A percentile compares a stretch with the other conserved stretches of the same genome.
Conservation (phyloP, 2,329 filamentous ascomycete genomes). For the Ophiocordyceps robertsii region DNA sequence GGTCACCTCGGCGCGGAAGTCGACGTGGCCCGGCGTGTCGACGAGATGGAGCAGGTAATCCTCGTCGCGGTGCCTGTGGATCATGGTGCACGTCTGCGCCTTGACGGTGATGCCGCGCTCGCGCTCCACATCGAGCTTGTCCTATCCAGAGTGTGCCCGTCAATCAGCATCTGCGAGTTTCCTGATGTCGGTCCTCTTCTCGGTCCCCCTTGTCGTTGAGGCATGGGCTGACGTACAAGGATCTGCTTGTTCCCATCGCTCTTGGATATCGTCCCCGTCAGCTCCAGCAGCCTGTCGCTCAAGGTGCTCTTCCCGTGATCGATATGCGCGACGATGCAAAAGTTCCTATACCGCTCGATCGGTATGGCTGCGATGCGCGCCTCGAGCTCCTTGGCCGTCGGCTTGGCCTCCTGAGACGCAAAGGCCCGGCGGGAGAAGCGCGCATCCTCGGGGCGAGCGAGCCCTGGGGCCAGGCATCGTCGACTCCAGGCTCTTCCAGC, state of each 20-base stretch:
- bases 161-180: slow-evolving; percentile 5
- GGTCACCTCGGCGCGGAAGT: slow-evolving; percentile 93
- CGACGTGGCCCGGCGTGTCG: slow-evolving; percentile 93
- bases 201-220: background rate
- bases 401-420: slow-evolving; percentile 10
- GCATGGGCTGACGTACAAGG: slow-evolving; percentile 28
- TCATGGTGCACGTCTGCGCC: slow-evolving; percentile 96
- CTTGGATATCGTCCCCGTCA: slow-evolving; percentile 82
- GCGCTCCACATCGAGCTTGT: slow-evolving; percentile 92
- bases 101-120: slow-evolving; percentile 97
- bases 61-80: slow-evolving; percentile 72
- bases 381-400: slow-evolving; percentile 20
- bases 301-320: slow-evolving; percentile 98
- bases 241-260: slow-evolving; percentile 84
- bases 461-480: slow-evolving; percentile 13
- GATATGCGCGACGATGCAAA: slow-evolving; percentile 97
- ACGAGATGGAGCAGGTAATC: slow-evolving; percentile 94
- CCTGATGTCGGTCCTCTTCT: background rate
- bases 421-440: slow-evolving; percentile 4
- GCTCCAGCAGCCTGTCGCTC: slow-evolving; percentile 80
- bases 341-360: slow-evolving; percentile 76
- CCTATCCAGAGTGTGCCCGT: slow-evolving; percentile 19
- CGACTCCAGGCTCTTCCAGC: slow-evolving; percentile 23
- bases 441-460: slow-evolving; percentile 1
- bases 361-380: slow-evolving; percentile 58